These are phyloP conservation scores for Bimuria novae-zelandiae DNA, from an alignment of 2,329 filamentous ascomycete genomes.

Conservation along the genomic window DNA sequence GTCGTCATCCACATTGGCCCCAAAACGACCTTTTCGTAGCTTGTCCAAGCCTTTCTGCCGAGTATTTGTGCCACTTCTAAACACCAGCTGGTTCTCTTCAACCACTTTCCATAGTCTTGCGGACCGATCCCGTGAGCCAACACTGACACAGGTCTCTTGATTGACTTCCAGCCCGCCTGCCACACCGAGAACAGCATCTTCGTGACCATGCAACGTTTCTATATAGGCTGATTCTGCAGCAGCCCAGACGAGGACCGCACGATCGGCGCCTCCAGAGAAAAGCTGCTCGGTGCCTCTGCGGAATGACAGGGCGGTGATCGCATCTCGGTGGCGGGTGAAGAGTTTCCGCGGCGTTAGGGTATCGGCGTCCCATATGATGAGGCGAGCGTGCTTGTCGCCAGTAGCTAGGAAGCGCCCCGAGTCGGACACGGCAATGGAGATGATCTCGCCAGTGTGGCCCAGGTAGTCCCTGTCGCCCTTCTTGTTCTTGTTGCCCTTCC, in stretches of 20 bases:
- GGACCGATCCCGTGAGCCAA: slow-evolving; percentile 88
- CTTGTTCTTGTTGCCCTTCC: slow-evolving; percentile 64
- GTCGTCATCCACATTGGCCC: slow-evolving; percentile 32
- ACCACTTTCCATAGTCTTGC: slow-evolving; percentile 94
- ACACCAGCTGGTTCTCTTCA: slow-evolving; percentile 94
- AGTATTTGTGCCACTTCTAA: slow-evolving; percentile 75
- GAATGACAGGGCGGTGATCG: slow-evolving; percentile 84
- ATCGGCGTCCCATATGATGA: slow-evolving; percentile 87
- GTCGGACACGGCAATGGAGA: slow-evolving; percentile 82
- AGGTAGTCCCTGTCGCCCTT: slow-evolving; percentile 64
- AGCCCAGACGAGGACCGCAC: slow-evolving; percentile 95
- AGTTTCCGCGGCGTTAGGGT: slow-evolving; percentile 78
- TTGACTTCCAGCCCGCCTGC: slow-evolving; percentile 63
- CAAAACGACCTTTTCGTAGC: slow-evolving; percentile 41
- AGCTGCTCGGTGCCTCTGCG: slow-evolving; percentile 85
- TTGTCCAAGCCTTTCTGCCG: slow-evolving; percentile 46
- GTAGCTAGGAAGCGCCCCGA: slow-evolving; percentile 92
- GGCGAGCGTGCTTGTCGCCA: slow-evolving; percentile 79
- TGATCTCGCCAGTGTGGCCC: slow-evolving; percentile 79
- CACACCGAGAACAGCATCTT: slow-evolving; percentile 85
- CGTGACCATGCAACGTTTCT: slow-evolving; percentile 94
- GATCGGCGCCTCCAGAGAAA: slow-evolving; percentile 87
- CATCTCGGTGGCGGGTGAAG: slow-evolving; percentile 89
- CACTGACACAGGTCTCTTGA: slow-evolving; percentile 86
- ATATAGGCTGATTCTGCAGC: slow-evolving; percentile 90